Evolutionary conservation across 345 rosid genomes (phyloP).

Genomic region (Eucalyptus sp.): DNA sequence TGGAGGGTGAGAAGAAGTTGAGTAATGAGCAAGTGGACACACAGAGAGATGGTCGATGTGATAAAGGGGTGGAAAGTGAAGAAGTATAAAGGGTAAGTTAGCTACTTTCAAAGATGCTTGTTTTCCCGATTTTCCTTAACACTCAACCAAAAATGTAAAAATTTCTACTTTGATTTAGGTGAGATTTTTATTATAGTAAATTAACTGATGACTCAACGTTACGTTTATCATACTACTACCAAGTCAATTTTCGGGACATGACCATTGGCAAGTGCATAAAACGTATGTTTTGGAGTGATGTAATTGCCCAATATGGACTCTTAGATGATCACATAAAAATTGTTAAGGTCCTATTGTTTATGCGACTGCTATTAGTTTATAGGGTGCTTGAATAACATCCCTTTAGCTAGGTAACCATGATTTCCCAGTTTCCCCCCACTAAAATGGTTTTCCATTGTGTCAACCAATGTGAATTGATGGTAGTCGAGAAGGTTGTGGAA

Average conservation of each 20-base stretch:
- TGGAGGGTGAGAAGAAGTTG: neutral
- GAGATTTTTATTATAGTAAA: neutral
- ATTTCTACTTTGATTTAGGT: neutral
- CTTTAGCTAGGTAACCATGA: neutral
- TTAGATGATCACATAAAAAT: neutral
- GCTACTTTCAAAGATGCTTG: neutral
- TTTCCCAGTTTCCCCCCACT: too few species aligned
- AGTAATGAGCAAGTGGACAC: neutral
- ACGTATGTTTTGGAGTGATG: neutral
- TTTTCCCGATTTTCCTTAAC: neutral
- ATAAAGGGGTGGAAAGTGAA: neutral
- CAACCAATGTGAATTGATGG: accelerated
- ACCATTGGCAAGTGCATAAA: neutral
- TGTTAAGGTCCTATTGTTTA: neutral
- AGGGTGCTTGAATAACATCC: neutral
- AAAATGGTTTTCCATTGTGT: neutral
- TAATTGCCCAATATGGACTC: neutral
- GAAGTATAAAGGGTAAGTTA: neutral
- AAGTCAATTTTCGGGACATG: neutral
- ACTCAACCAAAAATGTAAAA: neutral
- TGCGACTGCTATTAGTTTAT: neutral
- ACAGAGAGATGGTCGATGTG: accelerated
- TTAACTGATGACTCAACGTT: too few species aligned
- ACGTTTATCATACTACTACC: neutral
- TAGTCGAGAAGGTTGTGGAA: neutral